These are phyloP conservation scores for Protomyces gravidus DNA, from an alignment of 1,139 yeast genomes.

Conservation along the genomic window DNA sequence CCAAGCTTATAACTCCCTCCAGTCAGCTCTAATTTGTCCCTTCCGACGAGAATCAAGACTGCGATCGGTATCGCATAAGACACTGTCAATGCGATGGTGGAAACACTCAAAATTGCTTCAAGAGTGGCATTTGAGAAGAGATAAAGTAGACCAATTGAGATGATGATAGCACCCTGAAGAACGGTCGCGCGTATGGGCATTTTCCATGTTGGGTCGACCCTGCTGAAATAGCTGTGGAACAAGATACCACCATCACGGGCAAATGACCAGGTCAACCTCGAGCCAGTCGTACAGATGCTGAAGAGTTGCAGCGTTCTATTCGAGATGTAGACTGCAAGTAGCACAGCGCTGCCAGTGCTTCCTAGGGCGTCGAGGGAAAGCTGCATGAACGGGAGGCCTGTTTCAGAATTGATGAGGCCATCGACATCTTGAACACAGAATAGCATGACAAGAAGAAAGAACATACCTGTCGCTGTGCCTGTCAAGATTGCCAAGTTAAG, in stretches of 20 bases:
- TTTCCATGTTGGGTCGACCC: constrained; percentile 55
- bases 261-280: constrained; percentile 74
- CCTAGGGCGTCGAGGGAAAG: constrained; percentile 59
- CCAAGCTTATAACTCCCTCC: constrained; percentile 62
- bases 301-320: constrained; percentile 73
- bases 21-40: constrained; percentile 60
- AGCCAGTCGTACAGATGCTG: constrained; percentile 71
- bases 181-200: constrained; percentile 75
- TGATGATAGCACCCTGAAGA: constrained; percentile 48
- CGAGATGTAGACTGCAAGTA: constrained; percentile 63
- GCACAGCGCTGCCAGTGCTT: constrained; percentile 57
- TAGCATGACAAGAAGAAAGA: constrained; percentile 59
- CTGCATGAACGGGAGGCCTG: constrained; percentile 42
- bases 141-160: constrained; percentile 2
- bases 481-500: constrained; percentile 61
- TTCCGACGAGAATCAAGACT: constrained; percentile 57
- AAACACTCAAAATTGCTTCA: constrained; percentile 79
- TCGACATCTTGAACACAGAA: constrained; percentile 55
- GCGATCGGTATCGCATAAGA: constrained; percentile 76
- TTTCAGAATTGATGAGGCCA: constrained; percentile 10
- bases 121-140: constrained; percentile 65
- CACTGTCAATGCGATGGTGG: constrained; percentile 68
- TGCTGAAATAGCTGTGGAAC: constrained; percentile 56
- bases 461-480: constrained; percentile 48
- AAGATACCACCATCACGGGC: constrained; percentile 85